phyloP scores from a whole-genome alignment of 331 rosid genomes.

The Erythrophleum ivorense region DNA sequence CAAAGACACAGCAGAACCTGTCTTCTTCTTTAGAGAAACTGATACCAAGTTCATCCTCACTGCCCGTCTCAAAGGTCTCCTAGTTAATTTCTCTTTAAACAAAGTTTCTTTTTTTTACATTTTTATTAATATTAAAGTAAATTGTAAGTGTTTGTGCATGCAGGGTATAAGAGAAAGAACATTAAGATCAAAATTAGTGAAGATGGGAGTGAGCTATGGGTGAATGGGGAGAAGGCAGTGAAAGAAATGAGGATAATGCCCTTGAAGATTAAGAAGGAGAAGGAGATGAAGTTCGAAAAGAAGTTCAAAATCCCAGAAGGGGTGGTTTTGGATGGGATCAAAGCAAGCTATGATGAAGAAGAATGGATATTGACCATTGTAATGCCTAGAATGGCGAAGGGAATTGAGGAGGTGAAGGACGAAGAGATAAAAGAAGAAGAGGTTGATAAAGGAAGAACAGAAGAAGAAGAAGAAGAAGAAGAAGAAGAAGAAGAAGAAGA shows the following conservation, averaged over 20 bases:
- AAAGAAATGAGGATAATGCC: slow-evolving; percentile 65
- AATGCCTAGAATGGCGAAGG: slow-evolving; percentile 69
- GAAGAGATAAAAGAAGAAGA: slow-evolving; percentile 8
- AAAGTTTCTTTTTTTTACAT: background rate
- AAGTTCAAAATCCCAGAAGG: slow-evolving; percentile 63
- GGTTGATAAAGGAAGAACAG: background rate
- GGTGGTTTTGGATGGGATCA: slow-evolving; percentile 64
- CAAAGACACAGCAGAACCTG: slow-evolving; percentile 51
- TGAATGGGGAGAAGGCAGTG: slow-evolving; percentile 64
- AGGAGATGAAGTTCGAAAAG: slow-evolving; percentile 61
- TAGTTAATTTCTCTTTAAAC: background rate
- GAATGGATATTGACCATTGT: slow-evolving; percentile 55
- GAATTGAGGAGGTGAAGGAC: slow-evolving; percentile 64
- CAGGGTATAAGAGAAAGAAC: slow-evolving; percentile 68
- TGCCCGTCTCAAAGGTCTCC: slow-evolving; percentile 67
- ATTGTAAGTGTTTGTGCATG: background rate
- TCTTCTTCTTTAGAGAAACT: slow-evolving; percentile 62
- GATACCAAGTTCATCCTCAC: slow-evolving; percentile 63
- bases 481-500: too few relatives aligned
- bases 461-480: too few relatives aligned
- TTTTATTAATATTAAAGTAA: background rate
- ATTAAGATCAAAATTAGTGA: slow-evolving; percentile 60
- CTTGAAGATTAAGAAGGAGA: slow-evolving; percentile 45
- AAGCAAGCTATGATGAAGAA: slow-evolving; percentile 60
- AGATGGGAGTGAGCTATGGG: slow-evolving; percentile 56